phyloP scores from a whole-genome alignment of 352 stramenopile genomes.

The Blastocystis sp. region DNA sequence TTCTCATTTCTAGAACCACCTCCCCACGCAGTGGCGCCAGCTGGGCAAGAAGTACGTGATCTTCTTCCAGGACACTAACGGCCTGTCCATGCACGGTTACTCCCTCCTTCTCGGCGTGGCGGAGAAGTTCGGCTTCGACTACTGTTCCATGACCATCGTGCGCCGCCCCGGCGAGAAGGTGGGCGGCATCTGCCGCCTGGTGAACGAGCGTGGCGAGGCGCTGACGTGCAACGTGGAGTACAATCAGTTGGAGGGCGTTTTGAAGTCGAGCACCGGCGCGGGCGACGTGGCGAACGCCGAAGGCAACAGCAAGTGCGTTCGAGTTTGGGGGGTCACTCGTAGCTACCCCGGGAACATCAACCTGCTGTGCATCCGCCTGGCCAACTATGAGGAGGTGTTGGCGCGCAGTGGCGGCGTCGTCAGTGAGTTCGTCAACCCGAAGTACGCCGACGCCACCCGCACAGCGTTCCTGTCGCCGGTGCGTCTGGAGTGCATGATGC shows the following conservation, averaged over 20 bases:
- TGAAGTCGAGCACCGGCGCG: slow-evolving; percentile 76
- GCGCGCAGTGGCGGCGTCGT: slow-evolving; percentile 78
- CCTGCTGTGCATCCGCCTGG: slow-evolving; percentile 81
- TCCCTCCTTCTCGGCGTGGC: slow-evolving; percentile 70
- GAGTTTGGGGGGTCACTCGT: neutral
- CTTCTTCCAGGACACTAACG: slow-evolving; percentile 86
- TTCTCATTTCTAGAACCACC: slow-evolving; percentile 73
- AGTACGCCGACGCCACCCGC: slow-evolving; percentile 82
- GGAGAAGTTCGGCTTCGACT: slow-evolving; percentile 49
- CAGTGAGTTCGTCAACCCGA: slow-evolving; percentile 89
- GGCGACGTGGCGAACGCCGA: slow-evolving; percentile 80
- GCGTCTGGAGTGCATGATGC: slow-evolving; percentile 90
- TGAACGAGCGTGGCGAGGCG: slow-evolving; percentile 74
- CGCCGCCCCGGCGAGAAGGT: slow-evolving; percentile 72
- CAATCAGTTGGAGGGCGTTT: slow-evolving; percentile 88
- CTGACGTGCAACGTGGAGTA: slow-evolving; percentile 90
- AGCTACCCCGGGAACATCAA: slow-evolving; percentile 85
- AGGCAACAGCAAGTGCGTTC: slow-evolving; percentile 71
- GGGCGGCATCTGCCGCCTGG: slow-evolving; percentile 81
- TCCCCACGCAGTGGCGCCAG: slow-evolving; percentile 78
- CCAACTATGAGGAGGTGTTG: slow-evolving; percentile 78
- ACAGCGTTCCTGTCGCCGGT: slow-evolving; percentile 88
- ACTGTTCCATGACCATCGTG: slow-evolving; percentile 56
- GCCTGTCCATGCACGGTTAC: slow-evolving; percentile 72
- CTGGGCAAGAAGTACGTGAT: slow-evolving; percentile 83